Evolutionary conservation across 495 filamentous ascomycete genomes (phyloP), one percentile per base, ranked within the genome.

Genomic region (Xylaria intraflava): DNA sequence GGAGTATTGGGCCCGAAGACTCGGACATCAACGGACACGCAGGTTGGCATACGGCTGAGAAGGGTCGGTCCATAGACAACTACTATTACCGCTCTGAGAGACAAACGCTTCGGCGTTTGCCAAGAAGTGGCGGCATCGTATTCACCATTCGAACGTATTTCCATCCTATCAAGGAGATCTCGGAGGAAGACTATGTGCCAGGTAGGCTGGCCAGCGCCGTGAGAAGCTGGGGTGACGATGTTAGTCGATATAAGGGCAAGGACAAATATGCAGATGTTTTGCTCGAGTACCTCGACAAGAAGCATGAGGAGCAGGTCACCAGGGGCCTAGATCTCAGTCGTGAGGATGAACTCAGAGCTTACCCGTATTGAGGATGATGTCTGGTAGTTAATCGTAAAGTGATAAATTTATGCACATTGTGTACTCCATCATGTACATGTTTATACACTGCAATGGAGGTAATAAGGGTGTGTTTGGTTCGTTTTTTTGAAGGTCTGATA

Each of bases 211-310:
- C 86, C 27, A 83, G 80, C 53, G 87, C 84, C 22, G 68, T 91
- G 11, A 69, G 90, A 53, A 94, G 88, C 70, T 95, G 90, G 90
- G 87, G 86, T 1, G 84, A 89, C 45, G 87, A 93, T 76, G 90
- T 95, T 9, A 78, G 80, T 29, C 72, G 71, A 69, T 95, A 96
- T 67, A 94, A 94, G 73, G 90, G 90, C 17, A 84, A 78, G 72
- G 88, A 89, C 62, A 81, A 75, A 64, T 95, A 89, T 70, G 77
- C 79, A 55, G 84, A 88, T 30, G 83, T 94, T 3, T 66, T 96
- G 66, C 69, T 95, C 58, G 87, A 90, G 72, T 96, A 83, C 72
- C 64, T 96, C 64, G 90, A 95, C 71, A 61, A 59, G 65, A 87
- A 86, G 73, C 89, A 94, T 73, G 66, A 77, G 66, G 84, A 88